These are phyloP conservation scores for Alloteropsis semialata DNA, from an alignment of 176 grass and related monocot species.

Conservation along the genomic window DNA sequence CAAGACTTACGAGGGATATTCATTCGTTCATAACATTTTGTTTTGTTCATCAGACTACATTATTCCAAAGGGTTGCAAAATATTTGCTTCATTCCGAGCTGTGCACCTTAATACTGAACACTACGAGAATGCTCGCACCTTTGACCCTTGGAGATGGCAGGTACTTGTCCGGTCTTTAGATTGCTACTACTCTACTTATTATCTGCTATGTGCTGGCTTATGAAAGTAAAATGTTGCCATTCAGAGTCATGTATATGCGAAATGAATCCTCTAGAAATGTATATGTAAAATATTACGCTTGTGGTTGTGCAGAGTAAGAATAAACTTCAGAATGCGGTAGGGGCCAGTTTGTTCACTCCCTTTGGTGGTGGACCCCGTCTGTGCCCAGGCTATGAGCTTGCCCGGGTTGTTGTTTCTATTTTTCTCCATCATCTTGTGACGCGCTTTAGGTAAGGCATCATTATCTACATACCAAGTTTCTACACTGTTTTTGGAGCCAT, in stretches of 20 bases:
- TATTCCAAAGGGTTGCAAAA: constrained; percentile 95
- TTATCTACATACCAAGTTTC: background rate
- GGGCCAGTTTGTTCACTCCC: constrained; percentile 50
- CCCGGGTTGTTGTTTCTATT: constrained; percentile 82
- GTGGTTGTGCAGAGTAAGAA: constrained; percentile 44
- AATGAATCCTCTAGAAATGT: background rate
- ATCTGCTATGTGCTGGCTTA: background rate
- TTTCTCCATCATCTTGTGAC: constrained; percentile 87
- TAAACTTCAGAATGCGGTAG: constrained; percentile 48
- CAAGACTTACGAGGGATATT: background rate
- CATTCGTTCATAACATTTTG: background rate
- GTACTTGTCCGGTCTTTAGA: background rate
- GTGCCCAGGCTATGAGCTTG: constrained; percentile 91
- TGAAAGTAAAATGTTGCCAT: background rate
- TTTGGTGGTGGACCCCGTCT: constrained; percentile 84
- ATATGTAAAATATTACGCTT: background rate
- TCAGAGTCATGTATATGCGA: background rate
- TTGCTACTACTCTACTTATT: background rate
- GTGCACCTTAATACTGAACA: constrained; percentile 78
- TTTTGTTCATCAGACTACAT: constrained; percentile 54
- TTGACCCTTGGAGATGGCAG: constrained; percentile 97
- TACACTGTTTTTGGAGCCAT: background rate
- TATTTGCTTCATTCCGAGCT: constrained; percentile 91
- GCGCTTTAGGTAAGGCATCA: constrained; percentile 57
- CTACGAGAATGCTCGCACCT: constrained; percentile 76